phyloP scores from a whole-genome alignment of 768 basidiomycete genomes.

The Agaricus sinodeliciosus region DNA sequence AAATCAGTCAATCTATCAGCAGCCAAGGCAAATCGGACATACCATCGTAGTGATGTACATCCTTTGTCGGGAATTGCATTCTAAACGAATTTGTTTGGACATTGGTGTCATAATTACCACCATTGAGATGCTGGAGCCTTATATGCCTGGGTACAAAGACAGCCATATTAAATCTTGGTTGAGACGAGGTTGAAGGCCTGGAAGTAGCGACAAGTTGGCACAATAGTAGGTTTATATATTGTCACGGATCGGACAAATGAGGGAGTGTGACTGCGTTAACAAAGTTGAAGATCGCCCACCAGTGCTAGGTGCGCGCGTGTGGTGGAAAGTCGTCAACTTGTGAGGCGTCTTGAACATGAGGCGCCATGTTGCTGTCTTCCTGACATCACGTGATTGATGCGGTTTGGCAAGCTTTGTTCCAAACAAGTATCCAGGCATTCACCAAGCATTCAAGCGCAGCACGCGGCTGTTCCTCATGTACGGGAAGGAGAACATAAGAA shows the following conservation, averaged over 20 bases:
- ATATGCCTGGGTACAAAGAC: not conserved
- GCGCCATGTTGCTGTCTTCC: constrained; percentile 3
- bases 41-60: constrained; percentile 9
- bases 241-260: not conserved
- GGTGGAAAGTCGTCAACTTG: constrained; percentile 11
- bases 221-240: not conserved
- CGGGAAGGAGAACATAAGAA: not conserved
- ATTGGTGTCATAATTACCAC: not conserved
- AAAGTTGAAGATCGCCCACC: constrained; percentile 9
- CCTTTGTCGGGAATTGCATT: not conserved
- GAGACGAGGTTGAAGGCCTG: not conserved
- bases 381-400: not conserved
- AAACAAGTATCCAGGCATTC: too few species aligned
- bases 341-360: constrained; percentile 3
- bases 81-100: constrained; percentile 6
- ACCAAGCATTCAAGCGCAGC: too few species aligned
- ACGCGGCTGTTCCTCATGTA: too few species aligned
- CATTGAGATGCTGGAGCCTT: constrained; percentile 3
- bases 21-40: not conserved
- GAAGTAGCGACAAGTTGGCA: not conserved
- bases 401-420: too few species aligned
- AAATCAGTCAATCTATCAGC: not conserved
- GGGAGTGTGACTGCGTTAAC: not conserved
- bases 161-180: not conserved
- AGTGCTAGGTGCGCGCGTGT: constrained; percentile 1